These are phyloP conservation scores for Pseudopediastrum boryanum DNA, from an alignment of 139 green algal species.

Conservation along the genomic window DNA sequence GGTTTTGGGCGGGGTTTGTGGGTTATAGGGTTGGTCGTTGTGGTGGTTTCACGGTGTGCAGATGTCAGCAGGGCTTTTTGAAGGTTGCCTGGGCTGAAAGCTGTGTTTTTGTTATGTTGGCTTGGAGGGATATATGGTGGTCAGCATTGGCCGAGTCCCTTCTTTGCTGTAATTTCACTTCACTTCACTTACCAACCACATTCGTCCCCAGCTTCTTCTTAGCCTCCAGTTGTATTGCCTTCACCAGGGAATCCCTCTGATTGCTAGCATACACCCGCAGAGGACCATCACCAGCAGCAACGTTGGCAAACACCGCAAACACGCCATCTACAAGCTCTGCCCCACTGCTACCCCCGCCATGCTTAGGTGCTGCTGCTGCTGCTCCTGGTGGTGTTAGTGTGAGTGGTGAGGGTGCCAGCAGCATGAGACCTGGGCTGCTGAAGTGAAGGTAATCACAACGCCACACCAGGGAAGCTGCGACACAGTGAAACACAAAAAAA, in stretches of 20 bases:
- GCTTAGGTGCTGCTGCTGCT: constrained; percentile 1
- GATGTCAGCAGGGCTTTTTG: too few relatives aligned
- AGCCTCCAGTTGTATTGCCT: constrained; percentile 37
- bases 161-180: too few relatives aligned
- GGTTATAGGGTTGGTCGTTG: not conserved
- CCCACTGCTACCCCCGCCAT: not conserved
- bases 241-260: constrained; percentile 44
- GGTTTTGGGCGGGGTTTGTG: too few relatives aligned
- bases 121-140: too few relatives aligned
- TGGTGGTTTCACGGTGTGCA: too few relatives aligned
- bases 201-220: constrained; percentile 40
- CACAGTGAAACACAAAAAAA: too few relatives aligned
- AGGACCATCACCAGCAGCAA: constrained; percentile 32
- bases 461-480: constrained; percentile 51
- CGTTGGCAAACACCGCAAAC: constrained; percentile 59
- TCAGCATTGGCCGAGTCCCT: too few relatives aligned
- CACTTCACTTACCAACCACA: constrained; percentile 30
- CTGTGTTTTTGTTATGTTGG: too few relatives aligned
- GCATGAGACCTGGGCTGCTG: constrained; percentile 49
- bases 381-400: not conserved
- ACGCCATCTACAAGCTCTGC: constrained; percentile 7
- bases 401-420: constrained; percentile 23
- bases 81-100: too few relatives aligned
- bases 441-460: constrained; percentile 55
- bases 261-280: constrained; percentile 56